Base-by-base conservation (phyloP, 2,329 filamentous ascomycete species). In the Pseudogymnoascus sp. region DNA sequence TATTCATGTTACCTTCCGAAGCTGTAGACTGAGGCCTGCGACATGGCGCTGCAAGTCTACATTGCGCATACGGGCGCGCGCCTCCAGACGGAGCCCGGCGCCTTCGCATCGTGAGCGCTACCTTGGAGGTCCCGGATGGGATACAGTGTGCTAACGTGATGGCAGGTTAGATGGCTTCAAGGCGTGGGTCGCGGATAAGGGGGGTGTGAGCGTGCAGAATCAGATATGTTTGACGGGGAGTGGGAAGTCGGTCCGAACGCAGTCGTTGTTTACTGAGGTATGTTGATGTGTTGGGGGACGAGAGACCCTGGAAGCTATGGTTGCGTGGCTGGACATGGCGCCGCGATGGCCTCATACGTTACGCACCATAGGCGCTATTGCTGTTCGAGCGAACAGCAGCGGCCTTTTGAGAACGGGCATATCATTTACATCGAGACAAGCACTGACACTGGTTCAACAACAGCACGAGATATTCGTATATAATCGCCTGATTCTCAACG, bases 391-490 rank as follows among this genome's bases (percentile, higher is more conserved):
- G 49, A 19, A 14, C 9, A 22, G 49, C 3, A 7, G n/a, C n/a
- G 22, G 4, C 16, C 11, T 55, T 5, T 22, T 22, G 49, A 9
- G 28, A 33, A 55, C 3, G 49, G 9, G 9, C n/a, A 4, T 19
- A 55, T 25, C 28, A 22, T 33, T 19, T 33, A 5, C 25, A 55
- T 19, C 3, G 28, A 38, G 36, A 30, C 23, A 25, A 4, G 23
- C 33, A 45, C 58, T 64, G 52, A 68, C 58, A 28, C 16, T 38
- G 12, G 58, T 11, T 11, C 4, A 39, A 38, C 12, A 60, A 28
- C 68, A 95, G 88, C 90, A 85, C 67, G 92, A 97, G 73, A 86
- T 99, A 63, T 97, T 90, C 73, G 85, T 97, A 60, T 99, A 96
- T 76, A 92, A 97, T 75, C 89, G 92, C 65, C 86, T 87, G 68